Base-by-base conservation (phyloP, 139 green algal genomes). In the Prasinococcaceae sp. region DNA sequence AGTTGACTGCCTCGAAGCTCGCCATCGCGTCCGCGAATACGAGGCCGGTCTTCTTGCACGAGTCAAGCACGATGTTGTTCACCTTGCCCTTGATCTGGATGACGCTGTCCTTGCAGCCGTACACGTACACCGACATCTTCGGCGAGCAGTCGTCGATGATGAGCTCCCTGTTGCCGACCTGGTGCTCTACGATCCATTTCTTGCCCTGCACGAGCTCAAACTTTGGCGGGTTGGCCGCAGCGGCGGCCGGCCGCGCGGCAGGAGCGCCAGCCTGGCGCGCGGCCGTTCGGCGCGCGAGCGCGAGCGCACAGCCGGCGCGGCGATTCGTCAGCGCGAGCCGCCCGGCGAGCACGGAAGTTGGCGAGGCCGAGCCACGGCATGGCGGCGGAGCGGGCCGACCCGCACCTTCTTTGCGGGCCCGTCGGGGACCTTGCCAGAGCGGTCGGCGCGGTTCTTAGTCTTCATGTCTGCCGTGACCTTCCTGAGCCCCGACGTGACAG, bases 401-500 rank as follows among this genome's bases (percentile, higher is more conserved):
- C n/a, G n/a, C n/a, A n/a, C n/a, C n/a, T n/a, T n/a, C n/a, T n/a
- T n/a, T n/a, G n/a, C n/a, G n/a, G n/a, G n/a, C n/a, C n/a, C n/a
- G n/a, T n/a, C 57, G 1, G 69, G 67, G 32, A 94, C 81, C 1
- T 50, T 29, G 0, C 80, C 80, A 3, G 43, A 69, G 6, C 79
- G 61, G 32, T 93, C 81, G 6, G 70, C 36, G 14, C 77, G 68
- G 61, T 96, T 94, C 71, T 96, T 96, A 10, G 76, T 80, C 75
- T 96, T 96, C 87, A 96, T 94, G 68, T 93, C 83, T 26, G 76
- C 81, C 4, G 87, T 96, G 6, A 96, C 87, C 61, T 94, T 92
- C 12, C 65, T 58, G 45, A 96, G 72, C 1, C 87, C 83, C 29
- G 66, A 50, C 0, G 60, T 68, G 48, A 94, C 77, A n/a, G 6